A percentile compares a stretch with the other conserved stretches of the same genome.
These are phyloP conservation scores for Firmiana major DNA, from an alignment of 345 rosid species.

Conservation along the genomic window DNA sequence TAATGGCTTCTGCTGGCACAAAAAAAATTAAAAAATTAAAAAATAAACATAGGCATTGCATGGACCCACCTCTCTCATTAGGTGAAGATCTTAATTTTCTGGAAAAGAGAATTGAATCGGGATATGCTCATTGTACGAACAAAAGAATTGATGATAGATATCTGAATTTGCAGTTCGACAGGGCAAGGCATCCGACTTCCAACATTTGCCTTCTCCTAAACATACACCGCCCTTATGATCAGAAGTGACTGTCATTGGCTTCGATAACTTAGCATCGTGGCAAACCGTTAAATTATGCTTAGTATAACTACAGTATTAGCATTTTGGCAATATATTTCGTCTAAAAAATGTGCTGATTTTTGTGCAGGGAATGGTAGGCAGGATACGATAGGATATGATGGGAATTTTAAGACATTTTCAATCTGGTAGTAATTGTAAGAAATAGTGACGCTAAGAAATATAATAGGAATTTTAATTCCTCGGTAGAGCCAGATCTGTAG, in stretches of 20 bases:
- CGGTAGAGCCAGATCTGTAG: neutral
- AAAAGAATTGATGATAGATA: neutral
- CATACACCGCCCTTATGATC: neutral
- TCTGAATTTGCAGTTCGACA: too few species aligned
- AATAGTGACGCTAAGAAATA: neutral
- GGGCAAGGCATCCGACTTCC: too few species aligned
- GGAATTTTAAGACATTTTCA: neutral
- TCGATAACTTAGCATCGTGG: neutral
- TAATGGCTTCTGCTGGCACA: neutral
- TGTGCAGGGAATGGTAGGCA: too few species aligned
- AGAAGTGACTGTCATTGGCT: neutral
- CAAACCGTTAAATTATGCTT: too few species aligned
- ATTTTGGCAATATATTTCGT: neutral
- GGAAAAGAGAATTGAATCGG: conserved; percentile 15
- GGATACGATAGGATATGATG: too few species aligned
- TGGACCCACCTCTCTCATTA: neutral
- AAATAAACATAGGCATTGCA: too few species aligned
- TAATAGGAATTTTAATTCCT: neutral
- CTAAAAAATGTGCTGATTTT: too few species aligned
- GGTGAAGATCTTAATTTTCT: conserved; percentile 6
- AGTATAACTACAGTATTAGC: neutral
- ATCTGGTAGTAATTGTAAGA: too few species aligned
- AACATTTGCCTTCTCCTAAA: neutral
- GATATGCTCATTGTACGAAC: conserved; percentile 24
- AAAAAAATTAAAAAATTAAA: too few species aligned